Evolutionary conservation across 176 grass and related monocot species (phyloP).

Genomic region (Elaeis guineensis): DNA sequence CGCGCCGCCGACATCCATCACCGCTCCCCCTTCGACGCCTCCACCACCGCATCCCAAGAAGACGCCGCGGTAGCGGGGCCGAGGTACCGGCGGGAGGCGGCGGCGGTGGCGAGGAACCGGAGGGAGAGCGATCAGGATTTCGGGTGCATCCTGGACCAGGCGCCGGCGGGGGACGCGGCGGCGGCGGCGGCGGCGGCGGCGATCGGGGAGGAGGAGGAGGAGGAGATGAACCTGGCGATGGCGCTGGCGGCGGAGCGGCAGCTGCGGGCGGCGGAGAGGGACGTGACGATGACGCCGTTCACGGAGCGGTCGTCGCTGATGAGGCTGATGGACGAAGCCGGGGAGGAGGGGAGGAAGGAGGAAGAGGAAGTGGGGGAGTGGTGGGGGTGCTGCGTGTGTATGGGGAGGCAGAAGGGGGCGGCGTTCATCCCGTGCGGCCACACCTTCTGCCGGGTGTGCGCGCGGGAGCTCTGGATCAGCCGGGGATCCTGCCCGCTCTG

Average conservation of each 20-base stretch:
- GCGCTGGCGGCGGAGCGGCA: constrained; percentile 12
- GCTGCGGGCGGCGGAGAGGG: background rate
- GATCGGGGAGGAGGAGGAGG: background rate
- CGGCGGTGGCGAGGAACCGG: too few species aligned
- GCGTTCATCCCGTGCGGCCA: constrained; percentile 16
- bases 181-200: too few species aligned
- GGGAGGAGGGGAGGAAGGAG: background rate
- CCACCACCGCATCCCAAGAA: too few species aligned
- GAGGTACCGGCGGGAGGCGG: too few species aligned
- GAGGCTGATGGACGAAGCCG: background rate
- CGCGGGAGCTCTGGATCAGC: background rate
- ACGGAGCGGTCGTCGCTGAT: background rate
- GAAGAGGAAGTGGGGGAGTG: background rate
- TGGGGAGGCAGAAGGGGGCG: constrained; percentile 12
- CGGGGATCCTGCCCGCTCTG: constrained; percentile 8
- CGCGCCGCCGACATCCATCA: too few species aligned
- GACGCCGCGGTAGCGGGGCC: too few species aligned
- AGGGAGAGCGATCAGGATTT: too few species aligned
- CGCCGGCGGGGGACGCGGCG: too few species aligned
- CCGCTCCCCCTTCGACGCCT: too few species aligned
- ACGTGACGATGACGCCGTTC: background rate
- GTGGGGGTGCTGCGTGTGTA: constrained; percentile 17
- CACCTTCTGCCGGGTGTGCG: constrained; percentile 13
- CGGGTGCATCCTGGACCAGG: too few species aligned
- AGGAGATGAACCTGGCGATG: constrained; percentile 6